A percentile compares a stretch with the other conserved stretches of the same genome.
These are phyloP conservation scores for grape (Vitis vinifera) DNA, from an alignment of 164 flowering plant genomes.

Conservation along the genomic window DNA sequence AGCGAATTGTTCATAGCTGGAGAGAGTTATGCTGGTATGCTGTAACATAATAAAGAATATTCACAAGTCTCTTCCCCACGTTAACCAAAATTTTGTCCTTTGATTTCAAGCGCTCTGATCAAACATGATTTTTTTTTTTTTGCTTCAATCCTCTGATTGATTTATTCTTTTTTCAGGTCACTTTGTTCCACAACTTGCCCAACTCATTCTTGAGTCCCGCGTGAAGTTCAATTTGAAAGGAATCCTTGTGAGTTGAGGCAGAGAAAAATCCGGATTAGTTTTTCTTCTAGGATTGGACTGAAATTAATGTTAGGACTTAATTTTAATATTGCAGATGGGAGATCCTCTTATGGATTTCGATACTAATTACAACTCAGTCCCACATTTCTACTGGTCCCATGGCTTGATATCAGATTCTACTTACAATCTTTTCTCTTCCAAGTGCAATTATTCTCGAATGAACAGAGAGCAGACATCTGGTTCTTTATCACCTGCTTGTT, in stretches of 20 bases:
- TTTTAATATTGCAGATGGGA: too few species aligned
- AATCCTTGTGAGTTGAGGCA: slow-evolving; percentile 56
- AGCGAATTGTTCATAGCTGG: too few species aligned
- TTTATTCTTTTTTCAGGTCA: slow-evolving; percentile 43
- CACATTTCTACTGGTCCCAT: slow-evolving; percentile 74
- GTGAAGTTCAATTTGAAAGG: slow-evolving; percentile 73
- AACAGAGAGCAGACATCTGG: slow-evolving; percentile 48
- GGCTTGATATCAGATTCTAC: slow-evolving; percentile 76
- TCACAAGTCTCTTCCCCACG: too few species aligned
- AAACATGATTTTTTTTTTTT: background rate
- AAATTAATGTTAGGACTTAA: too few species aligned
- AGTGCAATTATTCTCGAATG: slow-evolving; percentile 67
- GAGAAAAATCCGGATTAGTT: too few species aligned
- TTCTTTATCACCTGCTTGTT: slow-evolving; percentile 50
- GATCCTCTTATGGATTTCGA: slow-evolving; percentile 35
- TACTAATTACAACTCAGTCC: slow-evolving; percentile 66
- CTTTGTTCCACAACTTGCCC: slow-evolving; percentile 71
- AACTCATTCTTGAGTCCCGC: slow-evolving; percentile 54
- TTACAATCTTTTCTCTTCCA: slow-evolving; percentile 47
- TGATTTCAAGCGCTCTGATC: too few species aligned
- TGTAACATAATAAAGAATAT: too few species aligned
- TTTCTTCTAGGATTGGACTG: too few species aligned
- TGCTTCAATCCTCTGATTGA: too few species aligned
- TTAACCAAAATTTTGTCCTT: too few species aligned
- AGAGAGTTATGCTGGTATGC: too few species aligned